Conservation (phyloP, 257 asterid genomes). For the Agastache rugosa region DNA sequence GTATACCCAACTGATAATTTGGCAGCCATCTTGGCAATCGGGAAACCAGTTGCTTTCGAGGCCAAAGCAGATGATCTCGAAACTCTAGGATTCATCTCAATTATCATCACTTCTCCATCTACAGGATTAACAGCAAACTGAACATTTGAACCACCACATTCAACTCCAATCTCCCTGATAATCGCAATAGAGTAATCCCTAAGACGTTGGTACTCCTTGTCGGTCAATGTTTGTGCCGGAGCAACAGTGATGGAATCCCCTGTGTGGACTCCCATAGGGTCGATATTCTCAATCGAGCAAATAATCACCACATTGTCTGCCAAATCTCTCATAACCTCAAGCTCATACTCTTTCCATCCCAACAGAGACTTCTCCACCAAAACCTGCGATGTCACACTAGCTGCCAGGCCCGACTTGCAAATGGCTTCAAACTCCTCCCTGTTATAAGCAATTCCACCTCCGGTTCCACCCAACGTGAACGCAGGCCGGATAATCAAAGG, state of each 20-base stretch:
- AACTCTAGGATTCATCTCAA: conserved; percentile 99
- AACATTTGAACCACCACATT: conserved; percentile 96
- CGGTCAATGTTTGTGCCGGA: conserved; percentile 97
- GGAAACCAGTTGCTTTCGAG: conserved; percentile 98
- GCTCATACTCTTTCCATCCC: conserved; percentile 99
- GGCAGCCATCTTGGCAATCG: conserved; percentile 99
- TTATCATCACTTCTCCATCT: conserved; percentile 97
- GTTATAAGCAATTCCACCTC: conserved; percentile 98
- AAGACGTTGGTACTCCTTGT: conserved; percentile 91
- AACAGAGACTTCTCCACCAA: conserved; percentile 93
- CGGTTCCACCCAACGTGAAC: conserved; percentile 93
- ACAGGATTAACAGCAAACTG: conserved; percentile 95
- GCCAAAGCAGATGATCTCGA: conserved; percentile 98
- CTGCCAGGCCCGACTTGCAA: conserved; percentile 94
- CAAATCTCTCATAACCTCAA: conserved; percentile 97
- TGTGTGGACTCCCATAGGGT: conserved; percentile 97
- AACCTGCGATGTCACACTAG: conserved; percentile 93
- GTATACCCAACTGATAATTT: conserved; percentile 94
- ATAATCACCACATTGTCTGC: conserved; percentile 98
- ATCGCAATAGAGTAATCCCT: conserved; percentile 98
- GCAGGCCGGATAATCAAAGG: conserved; percentile 97
- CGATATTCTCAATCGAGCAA: conserved; percentile 97
- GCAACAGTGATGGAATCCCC: conserved; percentile 99
- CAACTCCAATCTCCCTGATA: conserved; percentile 98
- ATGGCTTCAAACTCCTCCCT: conserved; percentile 93